These are phyloP conservation scores for Thyridium curvatum DNA, from an alignment of 2,329 filamentous ascomycete genomes.

Conservation along the genomic window DNA sequence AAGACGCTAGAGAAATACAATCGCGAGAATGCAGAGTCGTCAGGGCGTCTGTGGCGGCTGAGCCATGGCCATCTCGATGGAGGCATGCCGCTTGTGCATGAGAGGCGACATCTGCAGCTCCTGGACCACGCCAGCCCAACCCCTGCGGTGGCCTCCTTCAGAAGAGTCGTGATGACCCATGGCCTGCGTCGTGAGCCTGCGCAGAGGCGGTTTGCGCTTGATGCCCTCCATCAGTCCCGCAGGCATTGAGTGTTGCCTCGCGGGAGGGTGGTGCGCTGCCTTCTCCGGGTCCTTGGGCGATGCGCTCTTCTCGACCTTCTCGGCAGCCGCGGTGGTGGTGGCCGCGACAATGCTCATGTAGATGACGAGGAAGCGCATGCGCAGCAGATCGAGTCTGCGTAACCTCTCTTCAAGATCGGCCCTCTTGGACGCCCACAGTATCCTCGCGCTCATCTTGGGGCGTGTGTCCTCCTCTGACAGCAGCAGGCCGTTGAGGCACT, in stretches of 20 bases:
- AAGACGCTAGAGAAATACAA: too few relatives aligned
- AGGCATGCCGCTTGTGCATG: conserved; percentile 56
- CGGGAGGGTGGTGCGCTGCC: conserved; percentile 2
- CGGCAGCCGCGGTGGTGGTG: conserved; percentile 22
- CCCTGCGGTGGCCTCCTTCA: conserved; percentile 40
- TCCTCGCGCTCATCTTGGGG: conserved; percentile 40
- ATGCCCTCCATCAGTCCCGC: conserved; percentile 37
- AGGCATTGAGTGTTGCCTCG: conserved; percentile 17
- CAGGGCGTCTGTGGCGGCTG: conserved; percentile 18
- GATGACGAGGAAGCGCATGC: conserved; percentile 59
- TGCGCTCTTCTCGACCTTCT: conserved; percentile 22
- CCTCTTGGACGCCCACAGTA: conserved; percentile 54
- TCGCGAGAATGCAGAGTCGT: background rate
- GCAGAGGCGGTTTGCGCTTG: conserved; percentile 39
- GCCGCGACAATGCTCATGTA: conserved; percentile 55
- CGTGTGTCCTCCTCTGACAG: conserved; percentile 34
- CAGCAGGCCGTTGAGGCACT: conserved; percentile 49
- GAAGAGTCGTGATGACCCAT: conserved; percentile 46
- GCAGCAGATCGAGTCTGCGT: conserved; percentile 51
- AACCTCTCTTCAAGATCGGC: conserved; percentile 49
- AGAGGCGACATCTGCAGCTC: conserved; percentile 56
- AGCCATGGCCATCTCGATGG: conserved; percentile 52
- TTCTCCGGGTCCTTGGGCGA: conserved; percentile 22
- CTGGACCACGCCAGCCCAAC: conserved; percentile 58
- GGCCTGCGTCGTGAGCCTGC: conserved; percentile 46